Evolutionary conservation across 1,284 basidiomycete species (phyloP), one percentile per base, ranked within the genome.

Genomic region (Takashimella koratensis): DNA sequence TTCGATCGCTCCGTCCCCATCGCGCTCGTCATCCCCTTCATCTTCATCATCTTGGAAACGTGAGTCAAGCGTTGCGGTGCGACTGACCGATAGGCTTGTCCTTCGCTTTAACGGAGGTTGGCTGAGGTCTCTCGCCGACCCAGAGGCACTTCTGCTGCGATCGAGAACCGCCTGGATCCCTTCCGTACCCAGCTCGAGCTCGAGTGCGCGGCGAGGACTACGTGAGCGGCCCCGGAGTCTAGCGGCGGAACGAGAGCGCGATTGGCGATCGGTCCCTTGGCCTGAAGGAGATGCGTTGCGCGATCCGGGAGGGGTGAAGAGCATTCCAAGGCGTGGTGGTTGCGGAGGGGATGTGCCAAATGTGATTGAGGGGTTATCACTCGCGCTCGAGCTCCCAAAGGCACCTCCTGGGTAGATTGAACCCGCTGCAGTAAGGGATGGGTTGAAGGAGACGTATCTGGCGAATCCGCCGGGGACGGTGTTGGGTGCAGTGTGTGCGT

Each of bases 281-380:
- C 36, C 21, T 8, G 13, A 24, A 23, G 68, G 70, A 2, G 69
- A 71, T 0, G 58, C 43, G 22, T 51, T 59, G 13, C 71, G 57
- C 16, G 69, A 70, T 11, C 62, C 63, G 0, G 69, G 71, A 2
- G 71, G 71, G 20, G 71, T 73, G 43, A 71, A 63, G 12, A 73
- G 62, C 43, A 63, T 47, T 30, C 58, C 48, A 5, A 70, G 54
- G 13, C 59, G 53, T 2, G 63, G 58, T 19, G 65, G 65, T 46
- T 70, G 69, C 4, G 69, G 68, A 10, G 68, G 62, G 4, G 63
- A 66, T 16, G 30, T 36, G 30, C 30, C 30, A 16, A 36, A 36
- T 8, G 30, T 8, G 8, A 36, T 36, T 8, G 30, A 36, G 16
- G 16, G 30, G 30, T 36, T 36, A 36, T 8, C 10, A 8, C 30